phyloP scores from a whole-genome alignment of 1,284 basidiomycete species.

The Leccinum solheimii region DNA sequence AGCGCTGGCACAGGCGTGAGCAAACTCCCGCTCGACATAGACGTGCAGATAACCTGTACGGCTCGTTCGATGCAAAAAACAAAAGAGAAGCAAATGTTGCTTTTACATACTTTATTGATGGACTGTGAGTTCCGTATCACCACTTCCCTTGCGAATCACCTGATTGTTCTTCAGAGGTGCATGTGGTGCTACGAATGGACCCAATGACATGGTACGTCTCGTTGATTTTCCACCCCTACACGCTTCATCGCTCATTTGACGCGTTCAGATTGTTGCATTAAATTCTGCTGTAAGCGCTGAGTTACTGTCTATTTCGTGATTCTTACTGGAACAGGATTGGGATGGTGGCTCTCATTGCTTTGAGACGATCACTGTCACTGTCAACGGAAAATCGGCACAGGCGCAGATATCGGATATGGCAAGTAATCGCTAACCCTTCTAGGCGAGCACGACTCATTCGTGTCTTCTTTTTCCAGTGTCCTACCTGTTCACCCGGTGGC shows the following conservation, averaged over 20 bases:
- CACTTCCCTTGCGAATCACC: neutral
- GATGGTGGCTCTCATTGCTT: slow-evolving; percentile 49
- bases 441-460: neutral
- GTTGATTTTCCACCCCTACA: neutral
- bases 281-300: slow-evolving; percentile 36
- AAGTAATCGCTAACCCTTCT: slow-evolving; percentile 9
- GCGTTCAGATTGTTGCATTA: slow-evolving; percentile 45
- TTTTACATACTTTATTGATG: slow-evolving; percentile 33
- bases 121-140: slow-evolving; percentile 21
- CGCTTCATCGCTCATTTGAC: neutral
- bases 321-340: slow-evolving; percentile 36
- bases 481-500: slow-evolving; percentile 41
- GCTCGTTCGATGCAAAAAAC: slow-evolving; percentile 3
- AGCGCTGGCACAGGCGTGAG: slow-evolving; percentile 11
- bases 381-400: slow-evolving; percentile 51
- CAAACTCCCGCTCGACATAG: slow-evolving; percentile 9
- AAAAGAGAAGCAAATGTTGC: slow-evolving; percentile 22
- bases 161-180: slow-evolving; percentile 26
- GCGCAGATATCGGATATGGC: slow-evolving; percentile 59
- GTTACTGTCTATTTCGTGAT: neutral
- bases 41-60: neutral
- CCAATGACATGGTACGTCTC: slow-evolving; percentile 30
- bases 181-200: slow-evolving; percentile 25
- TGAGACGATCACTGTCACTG: slow-evolving; percentile 53
- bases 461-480: slow-evolving; percentile 33